Base-by-base conservation (phyloP, 208 protist genomes). In the Leishmania lainsoni region DNA sequence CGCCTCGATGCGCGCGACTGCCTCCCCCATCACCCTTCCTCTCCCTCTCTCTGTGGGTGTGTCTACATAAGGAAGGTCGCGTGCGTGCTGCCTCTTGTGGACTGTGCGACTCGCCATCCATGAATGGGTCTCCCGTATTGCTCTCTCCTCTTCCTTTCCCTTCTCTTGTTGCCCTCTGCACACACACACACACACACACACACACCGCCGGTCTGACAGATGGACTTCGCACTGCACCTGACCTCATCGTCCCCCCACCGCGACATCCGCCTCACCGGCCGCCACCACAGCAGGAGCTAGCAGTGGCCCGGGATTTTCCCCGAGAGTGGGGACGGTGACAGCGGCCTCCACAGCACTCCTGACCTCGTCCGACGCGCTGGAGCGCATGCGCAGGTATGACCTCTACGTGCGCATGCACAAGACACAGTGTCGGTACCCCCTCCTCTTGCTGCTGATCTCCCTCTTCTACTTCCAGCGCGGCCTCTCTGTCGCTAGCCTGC, bases 351-450 rank as follows among this genome's bases (percentile, higher is more conserved):
- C 48, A 3, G 39, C 52, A 42, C 22, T 51, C 2, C 35, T 77
- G 48, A 81, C 45, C 61, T 35, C 58, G 39, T 39, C 81, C 58
- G 79, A 66, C 42, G 71, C 76, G 51, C 45, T 81, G 20, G 81
- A 85, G 56, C 70, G 78, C 59, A 81, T 85, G 76, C 81, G 81
- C 61, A 76, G 52, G 54, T 74, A 85, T 58, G 45, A 79, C 75
- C 14, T 74, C 20, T 86, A 83, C 75, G 68, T 86, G 16, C 78
- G 66, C 8, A 45, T 49, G 58, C 78, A 61, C 48, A 81, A 82
- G 59, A 61, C 75, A 26, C 83, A 69, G 17, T 69, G 75, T 14
- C 83, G 83, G 26, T 65, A 69, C 58, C 35, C 80, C 26, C 26
- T 82, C 0, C 29, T 83, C 9, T n/a, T 82, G 9, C 56, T 82